phyloP scores from a whole-genome alignment of 1,139 yeast species.

The Kodamaea arcana region DNA sequence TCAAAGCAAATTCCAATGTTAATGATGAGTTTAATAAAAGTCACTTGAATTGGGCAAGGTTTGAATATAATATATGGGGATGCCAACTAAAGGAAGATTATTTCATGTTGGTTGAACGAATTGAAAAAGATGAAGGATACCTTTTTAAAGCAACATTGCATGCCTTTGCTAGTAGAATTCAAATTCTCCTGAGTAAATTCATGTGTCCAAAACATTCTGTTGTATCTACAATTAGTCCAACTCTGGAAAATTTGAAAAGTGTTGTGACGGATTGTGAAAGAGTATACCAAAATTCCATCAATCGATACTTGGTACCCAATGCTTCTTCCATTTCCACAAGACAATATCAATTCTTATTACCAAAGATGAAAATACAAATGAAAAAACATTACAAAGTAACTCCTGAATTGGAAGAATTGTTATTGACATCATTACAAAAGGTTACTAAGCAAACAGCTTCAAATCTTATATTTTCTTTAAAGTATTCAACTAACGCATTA shows the following conservation, averaged over 20 bases:
- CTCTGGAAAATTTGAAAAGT: conserved; percentile 2
- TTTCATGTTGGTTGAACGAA: conserved; percentile 17
- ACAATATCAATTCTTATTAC: conserved; percentile 16
- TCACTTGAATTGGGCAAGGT: conserved; percentile 24
- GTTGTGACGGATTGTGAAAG: conserved; percentile 4
- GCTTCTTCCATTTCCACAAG: conserved; percentile 8
- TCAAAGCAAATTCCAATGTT: conserved; percentile 11
- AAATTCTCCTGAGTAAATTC: conserved; percentile 6
- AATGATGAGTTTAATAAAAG: conserved; percentile 14
- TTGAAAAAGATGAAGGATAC: conserved; percentile 5
- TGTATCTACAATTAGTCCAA: background rate
- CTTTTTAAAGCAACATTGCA: conserved; percentile 16
- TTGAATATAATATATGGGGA: conserved; percentile 35
- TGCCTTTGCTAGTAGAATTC: conserved; percentile 11
- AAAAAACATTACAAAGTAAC: conserved; percentile 15
- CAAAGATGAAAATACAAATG: conserved; percentile 15
- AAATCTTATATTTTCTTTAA: conserved; percentile 43
- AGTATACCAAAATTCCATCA: background rate
- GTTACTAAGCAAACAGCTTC: conserved; percentile 37
- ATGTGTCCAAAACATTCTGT: conserved; percentile 3
- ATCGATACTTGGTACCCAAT: background rate
- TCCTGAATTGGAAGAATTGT: conserved; percentile 12
- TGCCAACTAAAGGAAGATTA: conserved; percentile 11
- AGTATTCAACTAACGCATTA: conserved; percentile 22
- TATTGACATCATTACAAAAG: conserved; percentile 17